Conservation (phyloP, 2,329 filamentous ascomycete species). For the Fusarium nygamai region DNA sequence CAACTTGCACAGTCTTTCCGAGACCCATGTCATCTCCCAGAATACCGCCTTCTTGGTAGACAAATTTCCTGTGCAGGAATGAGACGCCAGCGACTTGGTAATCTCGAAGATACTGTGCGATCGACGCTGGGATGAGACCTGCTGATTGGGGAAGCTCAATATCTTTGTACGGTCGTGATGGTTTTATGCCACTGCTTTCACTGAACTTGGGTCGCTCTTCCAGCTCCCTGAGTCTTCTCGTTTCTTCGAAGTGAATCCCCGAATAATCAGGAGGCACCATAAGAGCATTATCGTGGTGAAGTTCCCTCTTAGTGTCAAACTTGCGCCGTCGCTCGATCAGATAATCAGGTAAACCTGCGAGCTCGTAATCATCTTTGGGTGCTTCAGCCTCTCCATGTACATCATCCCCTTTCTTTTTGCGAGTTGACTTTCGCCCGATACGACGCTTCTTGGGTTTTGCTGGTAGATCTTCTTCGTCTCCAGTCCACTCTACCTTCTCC, state of each 20-base stretch:
- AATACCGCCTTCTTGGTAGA: conserved; percentile 90
- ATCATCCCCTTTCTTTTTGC: conserved; percentile 41
- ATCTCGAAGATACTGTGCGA: conserved; percentile 90
- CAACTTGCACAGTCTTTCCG: conserved; percentile 96
- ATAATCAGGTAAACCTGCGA: conserved; percentile 63
- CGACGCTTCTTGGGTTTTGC: conserved; percentile 58
- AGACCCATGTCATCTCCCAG: conserved; percentile 98
- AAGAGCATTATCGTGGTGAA: conserved; percentile 73
- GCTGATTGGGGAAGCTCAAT: conserved; percentile 78
- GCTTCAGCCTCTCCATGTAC: conserved; percentile 46
- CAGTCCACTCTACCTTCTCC: conserved; percentile 63
- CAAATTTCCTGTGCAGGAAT: conserved; percentile 89
- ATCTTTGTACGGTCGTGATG: conserved; percentile 77
- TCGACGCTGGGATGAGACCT: conserved; percentile 85
- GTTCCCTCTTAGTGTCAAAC: conserved; percentile 72
- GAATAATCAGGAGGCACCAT: conserved; percentile 81
- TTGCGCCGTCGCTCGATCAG: conserved; percentile 75
- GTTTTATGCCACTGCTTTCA: conserved; percentile 63
- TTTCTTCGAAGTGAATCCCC: conserved; percentile 74
- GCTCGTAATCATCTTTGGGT: conserved; percentile 57
- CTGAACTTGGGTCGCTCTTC: conserved; percentile 77
- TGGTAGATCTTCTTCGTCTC: conserved; percentile 70
- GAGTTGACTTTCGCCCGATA: conserved; percentile 44
- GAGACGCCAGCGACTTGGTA: conserved; percentile 89
- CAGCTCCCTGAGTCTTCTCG: conserved; percentile 49